Percentiles rank a stretch among this genome's conserved stretches.
Evolutionary conservation across 129 eudicot species (phyloP).

Genomic region (Glebionis coronaria): DNA sequence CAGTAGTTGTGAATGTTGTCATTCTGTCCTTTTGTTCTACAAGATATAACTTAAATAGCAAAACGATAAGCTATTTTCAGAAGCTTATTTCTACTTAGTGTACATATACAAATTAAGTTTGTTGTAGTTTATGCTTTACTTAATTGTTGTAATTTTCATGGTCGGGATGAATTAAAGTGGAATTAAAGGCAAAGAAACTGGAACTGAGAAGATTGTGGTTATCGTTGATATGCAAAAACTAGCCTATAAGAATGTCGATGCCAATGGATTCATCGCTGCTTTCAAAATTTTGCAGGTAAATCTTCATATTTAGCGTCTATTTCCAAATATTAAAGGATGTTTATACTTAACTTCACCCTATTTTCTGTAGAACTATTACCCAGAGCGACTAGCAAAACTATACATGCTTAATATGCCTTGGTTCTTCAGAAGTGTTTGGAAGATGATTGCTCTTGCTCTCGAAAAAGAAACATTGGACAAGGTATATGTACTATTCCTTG

Average conservation of each 20-base stretch:
- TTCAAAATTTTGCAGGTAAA: slow-evolving; percentile 56
- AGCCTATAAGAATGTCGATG: slow-evolving; percentile 39
- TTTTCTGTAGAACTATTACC: background rate
- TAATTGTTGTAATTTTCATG: background rate
- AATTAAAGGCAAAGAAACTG: slow-evolving; percentile 37
- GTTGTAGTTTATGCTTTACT: background rate
- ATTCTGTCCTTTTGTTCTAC: no score
- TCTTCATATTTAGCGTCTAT: no score
- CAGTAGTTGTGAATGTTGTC: no score
- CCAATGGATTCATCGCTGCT: slow-evolving; percentile 39
- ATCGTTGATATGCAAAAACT: slow-evolving; percentile 39
- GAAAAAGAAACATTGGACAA: background rate
- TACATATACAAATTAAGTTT: background rate
- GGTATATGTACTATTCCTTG: background rate
- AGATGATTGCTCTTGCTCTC: background rate
- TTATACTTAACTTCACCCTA: background rate
- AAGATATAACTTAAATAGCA: no score
- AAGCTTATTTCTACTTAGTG: no score
- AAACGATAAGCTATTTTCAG: no score
- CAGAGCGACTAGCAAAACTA: background rate
- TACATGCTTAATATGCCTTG: background rate
- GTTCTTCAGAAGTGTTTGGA: slow-evolving; percentile 1
- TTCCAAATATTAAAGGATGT: no score
- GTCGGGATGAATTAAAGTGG: slow-evolving; percentile 21
- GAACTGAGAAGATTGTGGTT: slow-evolving; percentile 42